Base-by-base conservation (phyloP, 2,329 filamentous ascomycete species). In the Trichophyton simii region DNA sequence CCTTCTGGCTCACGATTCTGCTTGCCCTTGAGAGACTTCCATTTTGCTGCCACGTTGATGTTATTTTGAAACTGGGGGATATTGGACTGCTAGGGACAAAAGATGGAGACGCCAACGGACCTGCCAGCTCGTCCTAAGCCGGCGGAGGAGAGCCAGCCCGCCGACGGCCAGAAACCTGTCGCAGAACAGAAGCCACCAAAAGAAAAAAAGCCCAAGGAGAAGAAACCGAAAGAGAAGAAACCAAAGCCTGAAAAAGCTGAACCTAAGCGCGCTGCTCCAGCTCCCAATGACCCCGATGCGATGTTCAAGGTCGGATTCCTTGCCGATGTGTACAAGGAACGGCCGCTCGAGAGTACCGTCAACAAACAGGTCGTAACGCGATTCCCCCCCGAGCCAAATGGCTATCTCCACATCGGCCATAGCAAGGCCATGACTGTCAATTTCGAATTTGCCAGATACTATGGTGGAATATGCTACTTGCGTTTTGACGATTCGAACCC, bases 401-500 rank as follows among this genome's bases (percentile, higher is more conserved):
- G 92, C 60, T 96, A 87, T 72, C 82, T 96, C 8, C 91, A 96
- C 71, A 88, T 97, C 67, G 92, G 92, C 20, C 94, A 97, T 72
- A 88, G 88, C 66, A 97, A 97, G 78, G 92, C 94, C 22, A 96
- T 97, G 72, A 87, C 90, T 0, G 85, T 97, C 73, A 96, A 97
- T 76, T 97, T 97, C 76, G 92, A 92, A 5, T 97, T 96, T 72
- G 92, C 94, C 13, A 84, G 83, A 70, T 85, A 86, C 70, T 88
- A 95, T 71, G 87, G 87, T 41, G 92, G 92, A 62, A 79, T 86
- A 64, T 88, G 84, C 73, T 87, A 87, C 69, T 75, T 91, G 64
- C 82, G 92, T 68, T 96, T 89, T 73, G 94, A 97, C 72, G 94
- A 97, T 69, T 97, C 94, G 13, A 97, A 97, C 72, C 94, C 94